Base-by-base conservation (phyloP, 2,329 filamentous ascomycete genomes). In the Ophiognomonia clavigignenti-juglandacearum region DNA sequence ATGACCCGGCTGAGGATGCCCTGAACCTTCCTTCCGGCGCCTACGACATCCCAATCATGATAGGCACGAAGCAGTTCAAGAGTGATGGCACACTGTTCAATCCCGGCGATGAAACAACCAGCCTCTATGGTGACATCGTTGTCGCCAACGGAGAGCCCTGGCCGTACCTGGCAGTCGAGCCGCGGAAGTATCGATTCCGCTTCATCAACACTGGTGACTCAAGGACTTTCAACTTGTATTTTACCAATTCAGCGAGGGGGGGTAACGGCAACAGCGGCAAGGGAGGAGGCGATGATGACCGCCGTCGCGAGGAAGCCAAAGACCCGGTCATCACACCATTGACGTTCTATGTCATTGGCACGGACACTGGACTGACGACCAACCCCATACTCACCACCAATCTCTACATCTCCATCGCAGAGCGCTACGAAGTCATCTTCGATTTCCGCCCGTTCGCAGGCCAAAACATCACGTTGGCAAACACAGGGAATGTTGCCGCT, bases 371-470 rank as follows among this genome's bases (percentile, higher is more conserved):
- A 10, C 10, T 31, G 4, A 13, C n/a, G 29, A 31, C 29, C 4
- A 31, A 31, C 10, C 29, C 29, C 4, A n/a, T 31, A 10, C 29
- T 31, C 29, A 31, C 29, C 29, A 31, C 29, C 29, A 31, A 10
- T 31, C n/a, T 31, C 13, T 64, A 66, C 27, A 62, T 80, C 31
- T 64, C 74, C 6, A 77, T 78, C 64, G 78, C 74, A 5, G 78
- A 82, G 57, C 70, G 78, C 4, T 82, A 75, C 53, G 78, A 82
- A 54, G 63, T 81, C 19, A 64, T 82, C 16, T 61, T 82, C 45
- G 78, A 82, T 60, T 82, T 82, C 54, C 59, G 70, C 13, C 48
- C 57, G 3, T 74, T 66, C 51, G 64, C 64, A 1, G 74, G 74
- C 34, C 64, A 77, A 57, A 76, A 73, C 50, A 59, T 80, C 50